A percentile compares a stretch with the other conserved stretches of the same genome.
Conservation (phyloP, 202 grass and related monocot genomes). For the Schoenoplectus tabernaemontani region DNA sequence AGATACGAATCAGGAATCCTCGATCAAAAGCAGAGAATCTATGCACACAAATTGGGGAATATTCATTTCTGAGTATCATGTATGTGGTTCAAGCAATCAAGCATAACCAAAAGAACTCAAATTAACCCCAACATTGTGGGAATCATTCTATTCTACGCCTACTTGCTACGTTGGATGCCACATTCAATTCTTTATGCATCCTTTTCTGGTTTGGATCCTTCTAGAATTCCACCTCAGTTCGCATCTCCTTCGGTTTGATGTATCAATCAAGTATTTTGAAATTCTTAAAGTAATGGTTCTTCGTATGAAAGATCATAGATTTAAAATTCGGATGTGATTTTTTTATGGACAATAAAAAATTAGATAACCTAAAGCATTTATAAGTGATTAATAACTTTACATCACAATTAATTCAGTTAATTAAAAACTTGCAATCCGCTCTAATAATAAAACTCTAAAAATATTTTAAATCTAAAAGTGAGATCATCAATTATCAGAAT, state of each 20-base stretch:
- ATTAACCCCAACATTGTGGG: background rate
- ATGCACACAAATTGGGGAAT: background rate
- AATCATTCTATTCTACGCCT: background rate
- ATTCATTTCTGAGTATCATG: background rate
- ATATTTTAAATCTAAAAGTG: too few relatives aligned
- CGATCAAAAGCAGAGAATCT: background rate
- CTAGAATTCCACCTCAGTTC: background rate
- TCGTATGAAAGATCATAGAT: too few relatives aligned
- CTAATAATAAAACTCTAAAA: too few relatives aligned
- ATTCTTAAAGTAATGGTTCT: background rate
- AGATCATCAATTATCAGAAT: too few relatives aligned
- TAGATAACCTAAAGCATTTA: too few relatives aligned
- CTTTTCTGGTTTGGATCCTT: background rate
- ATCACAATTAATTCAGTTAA: too few relatives aligned
- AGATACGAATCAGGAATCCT: conserved; percentile 13
- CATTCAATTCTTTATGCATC: background rate
- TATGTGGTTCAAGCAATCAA: background rate
- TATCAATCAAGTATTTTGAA: background rate
- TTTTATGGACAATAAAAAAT: too few relatives aligned
- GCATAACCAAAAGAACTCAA: too few relatives aligned
- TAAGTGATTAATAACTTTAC: too few relatives aligned
- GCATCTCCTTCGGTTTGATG: conserved; percentile 11
- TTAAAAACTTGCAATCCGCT: too few relatives aligned
- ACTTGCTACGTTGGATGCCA: conserved; percentile 10
- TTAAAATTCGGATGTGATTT: too few relatives aligned